phyloP scores from a whole-genome alignment of 306 rosid genomes.

The Mimosa pudica region DNA sequence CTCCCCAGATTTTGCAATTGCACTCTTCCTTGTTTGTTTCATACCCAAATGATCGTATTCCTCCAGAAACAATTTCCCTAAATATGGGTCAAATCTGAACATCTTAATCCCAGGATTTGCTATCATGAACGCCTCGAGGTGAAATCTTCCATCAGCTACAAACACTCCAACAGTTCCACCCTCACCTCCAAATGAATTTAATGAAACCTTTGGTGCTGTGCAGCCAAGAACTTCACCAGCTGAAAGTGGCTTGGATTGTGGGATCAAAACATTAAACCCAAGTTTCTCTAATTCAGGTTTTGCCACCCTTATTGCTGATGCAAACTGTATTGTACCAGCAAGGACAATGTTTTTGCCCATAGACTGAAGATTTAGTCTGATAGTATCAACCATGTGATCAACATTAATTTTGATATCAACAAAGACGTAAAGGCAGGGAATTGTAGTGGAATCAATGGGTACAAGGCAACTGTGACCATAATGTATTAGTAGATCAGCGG shows the following conservation, averaged over 20 bases:
- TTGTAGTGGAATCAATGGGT: conserved; percentile 71
- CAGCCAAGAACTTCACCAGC: conserved; percentile 95
- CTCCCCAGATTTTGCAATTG: conserved; percentile 58
- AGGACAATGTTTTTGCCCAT: conserved; percentile 45
- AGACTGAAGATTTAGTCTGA: conserved; percentile 52
- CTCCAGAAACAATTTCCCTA: conserved; percentile 81
- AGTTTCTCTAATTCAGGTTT: conserved; percentile 68
- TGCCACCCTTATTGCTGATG: conserved; percentile 69
- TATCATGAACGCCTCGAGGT: conserved; percentile 90
- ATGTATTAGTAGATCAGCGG: conserved; percentile 73
- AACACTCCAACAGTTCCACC: conserved; percentile 62
- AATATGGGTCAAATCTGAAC: conserved; percentile 82
- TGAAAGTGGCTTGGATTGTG: conserved; percentile 84
- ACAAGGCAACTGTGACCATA: conserved; percentile 94
- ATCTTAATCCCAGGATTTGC: conserved; percentile 79
- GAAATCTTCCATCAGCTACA: conserved; percentile 93
- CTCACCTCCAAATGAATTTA: conserved; percentile 31
- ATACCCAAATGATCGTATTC: conserved; percentile 87
- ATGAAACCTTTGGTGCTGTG: conserved; percentile 76
- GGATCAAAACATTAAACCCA: conserved; percentile 76
- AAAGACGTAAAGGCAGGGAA: conserved; percentile 90
- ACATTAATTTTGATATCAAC: conserved; percentile 80
- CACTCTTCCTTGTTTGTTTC: conserved; percentile 69
- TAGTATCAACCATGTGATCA: conserved; percentile 55
- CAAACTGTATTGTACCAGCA: conserved; percentile 91